Evolutionary conservation across 2,329 filamentous ascomycete genomes (phyloP), one percentile per base, ranked within the genome.

Genomic region (Rutstroemia sp.): DNA sequence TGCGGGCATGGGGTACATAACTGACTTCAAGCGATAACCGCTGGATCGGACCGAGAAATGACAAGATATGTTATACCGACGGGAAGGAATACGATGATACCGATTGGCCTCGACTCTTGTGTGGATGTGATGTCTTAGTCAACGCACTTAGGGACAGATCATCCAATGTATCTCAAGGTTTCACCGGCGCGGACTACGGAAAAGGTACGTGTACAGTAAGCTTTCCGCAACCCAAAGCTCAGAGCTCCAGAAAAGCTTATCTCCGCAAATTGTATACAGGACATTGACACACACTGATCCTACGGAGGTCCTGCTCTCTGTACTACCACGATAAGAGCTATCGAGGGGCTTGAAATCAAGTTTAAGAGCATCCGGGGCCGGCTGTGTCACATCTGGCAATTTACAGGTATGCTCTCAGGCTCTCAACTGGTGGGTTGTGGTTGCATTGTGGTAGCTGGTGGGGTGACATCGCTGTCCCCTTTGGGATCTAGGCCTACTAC

Each of bases 61-160:
- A 21, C 34, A 50, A 23, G 19, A 19, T n/a, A 50, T 54, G 21
- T 21, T 25, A 21, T 50, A 42, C 52, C 45, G 52, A 50, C 52
- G 46, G 52, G 45, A 54, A 34, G 30, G 34, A 23, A 54, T 21
- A 27, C 30, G 21, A 30, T 27, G 27, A 23, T 6, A 14, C 52
- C 52, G 52, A 54, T 54, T 49, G 44, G 44, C 37, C 12, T 14
- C 23, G 23, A 23, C 23, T 23, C 23, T 23, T 10, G n/a, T 16
- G 12, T 5, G 5, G 10, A 41, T 18, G 45, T 47, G 16, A 48
- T 27, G 21, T 47, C 23, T 25, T 25, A 27, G 42, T 30, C 46
- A 18, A 49, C 19, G 21, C 37, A 34, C 46, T 50, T 50, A 39
- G 30, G 46, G 46, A 55, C 53, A 55, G 53, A 55, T 55, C 53